phyloP scores from a whole-genome alignment of 805 yeast genomes.

The Isabelozyma rhagii region DNA sequence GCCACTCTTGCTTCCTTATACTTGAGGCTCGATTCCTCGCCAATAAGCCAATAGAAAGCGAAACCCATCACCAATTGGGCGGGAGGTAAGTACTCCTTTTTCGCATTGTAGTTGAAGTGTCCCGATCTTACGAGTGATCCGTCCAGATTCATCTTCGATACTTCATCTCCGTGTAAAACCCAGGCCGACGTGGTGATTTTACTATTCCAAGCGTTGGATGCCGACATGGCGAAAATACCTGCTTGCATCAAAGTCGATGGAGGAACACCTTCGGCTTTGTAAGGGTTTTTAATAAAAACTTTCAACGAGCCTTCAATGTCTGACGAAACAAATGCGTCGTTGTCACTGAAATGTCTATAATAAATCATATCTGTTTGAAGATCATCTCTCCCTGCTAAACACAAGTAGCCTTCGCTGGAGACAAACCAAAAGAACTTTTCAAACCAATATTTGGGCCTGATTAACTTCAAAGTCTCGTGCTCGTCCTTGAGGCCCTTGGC shows the following conservation, averaged over 20 bases:
- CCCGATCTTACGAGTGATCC: constrained; percentile 61
- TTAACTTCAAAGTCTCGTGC: constrained; percentile 46
- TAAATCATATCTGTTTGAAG: constrained; percentile 78
- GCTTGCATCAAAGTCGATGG: constrained; percentile 90
- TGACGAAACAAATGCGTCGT: constrained; percentile 69
- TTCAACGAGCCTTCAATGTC: constrained; percentile 73
- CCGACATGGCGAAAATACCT: constrained; percentile 75
- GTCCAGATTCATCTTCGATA: constrained; percentile 68
- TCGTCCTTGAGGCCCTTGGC: constrained; percentile 58
- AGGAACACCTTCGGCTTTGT: constrained; percentile 65
- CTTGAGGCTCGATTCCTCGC: constrained; percentile 47
- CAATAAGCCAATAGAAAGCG: constrained; percentile 72
- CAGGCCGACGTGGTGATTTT: constrained; percentile 81
- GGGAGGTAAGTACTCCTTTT: constrained; percentile 65
- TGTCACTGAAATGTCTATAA: constrained; percentile 68
- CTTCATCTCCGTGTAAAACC: constrained; percentile 69
- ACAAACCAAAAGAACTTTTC: constrained; percentile 94
- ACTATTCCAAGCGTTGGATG: constrained; percentile 87
- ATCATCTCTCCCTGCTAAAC: constrained; percentile 82
- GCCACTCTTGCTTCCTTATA: constrained; percentile 22
- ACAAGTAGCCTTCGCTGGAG: constrained; percentile 83
- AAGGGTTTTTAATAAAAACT: constrained; percentile 80
- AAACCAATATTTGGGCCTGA: constrained; percentile 81
- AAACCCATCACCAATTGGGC: constrained; percentile 88
- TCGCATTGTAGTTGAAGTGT: constrained; percentile 50